Conservation (phyloP, 2,329 filamentous ascomycete species). For the Aspergillus calidoustus region DNA sequence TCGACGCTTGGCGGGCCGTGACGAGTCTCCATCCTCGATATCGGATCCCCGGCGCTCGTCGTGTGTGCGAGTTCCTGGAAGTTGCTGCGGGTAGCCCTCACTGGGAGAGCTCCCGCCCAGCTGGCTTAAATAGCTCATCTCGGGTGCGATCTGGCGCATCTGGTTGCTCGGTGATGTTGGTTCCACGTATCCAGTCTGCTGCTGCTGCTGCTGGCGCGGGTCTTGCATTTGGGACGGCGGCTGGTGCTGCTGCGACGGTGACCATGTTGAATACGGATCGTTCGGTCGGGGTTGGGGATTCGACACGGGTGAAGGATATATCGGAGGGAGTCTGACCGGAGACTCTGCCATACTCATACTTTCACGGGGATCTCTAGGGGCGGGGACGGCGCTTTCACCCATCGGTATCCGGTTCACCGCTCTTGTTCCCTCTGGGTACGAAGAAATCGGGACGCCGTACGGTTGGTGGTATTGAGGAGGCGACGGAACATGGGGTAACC, state of each 20-base stretch:
- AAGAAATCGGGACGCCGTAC: slow-evolving; percentile 30
- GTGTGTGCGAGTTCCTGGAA: slow-evolving; percentile 21
- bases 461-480: slow-evolving; percentile 40
- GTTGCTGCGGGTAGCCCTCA: slow-evolving; percentile 24
- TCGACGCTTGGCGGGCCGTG: slow-evolving; percentile 40
- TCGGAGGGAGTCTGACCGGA: slow-evolving; percentile 43
- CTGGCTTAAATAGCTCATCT: slow-evolving; percentile 22
- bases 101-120: slow-evolving; percentile 26
- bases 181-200: slow-evolving; percentile 29
- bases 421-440: slow-evolving; percentile 33
- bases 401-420: slow-evolving; percentile 32
- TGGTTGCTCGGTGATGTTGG: slow-evolving; percentile 34
- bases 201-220: slow-evolving; percentile 24
- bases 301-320: slow-evolving; percentile 38
- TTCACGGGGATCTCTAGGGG: slow-evolving; percentile 32
- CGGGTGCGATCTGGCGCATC: slow-evolving; percentile 31
- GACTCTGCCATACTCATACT: slow-evolving; percentile 37
- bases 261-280: slow-evolving; percentile 3
- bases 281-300: slow-evolving; percentile 17
- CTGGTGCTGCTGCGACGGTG: slow-evolving; percentile 13
- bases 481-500: slow-evolving; percentile 36
- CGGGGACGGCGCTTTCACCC: slow-evolving; percentile 26
- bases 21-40: slow-evolving; percentile 26
- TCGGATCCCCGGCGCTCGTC: slow-evolving; percentile 25
- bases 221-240: neutral